Percentiles rank a stretch among this genome's conserved stretches.
phyloP scores from a whole-genome alignment of 345 rosid species.

The Orychophragmus violaceus region DNA sequence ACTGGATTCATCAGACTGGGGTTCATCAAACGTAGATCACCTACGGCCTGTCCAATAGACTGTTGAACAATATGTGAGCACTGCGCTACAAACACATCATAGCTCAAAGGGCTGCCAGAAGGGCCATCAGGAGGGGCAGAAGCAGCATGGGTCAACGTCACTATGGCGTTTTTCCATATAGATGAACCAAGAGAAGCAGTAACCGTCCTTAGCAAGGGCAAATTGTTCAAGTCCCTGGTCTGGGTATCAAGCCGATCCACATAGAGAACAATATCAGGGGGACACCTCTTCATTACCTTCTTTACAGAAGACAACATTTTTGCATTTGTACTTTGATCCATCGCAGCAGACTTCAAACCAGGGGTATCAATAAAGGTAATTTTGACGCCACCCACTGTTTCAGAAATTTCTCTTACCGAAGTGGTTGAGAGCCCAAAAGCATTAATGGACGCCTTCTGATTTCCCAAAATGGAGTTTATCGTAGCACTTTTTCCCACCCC shows the following conservation, averaged over 20 bases:
- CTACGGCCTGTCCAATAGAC: constrained; percentile 86
- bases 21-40: constrained; percentile 85
- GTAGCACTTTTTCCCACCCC: constrained; percentile 98
- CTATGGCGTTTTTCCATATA: constrained; percentile 83
- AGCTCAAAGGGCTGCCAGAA: constrained; percentile 76
- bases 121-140: constrained; percentile 99
- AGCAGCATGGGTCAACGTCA: constrained; percentile 88
- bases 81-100: constrained; percentile 85
- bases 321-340: constrained; percentile 66
- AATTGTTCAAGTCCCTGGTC: constrained; percentile 77
- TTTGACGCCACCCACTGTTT: constrained; percentile 62
- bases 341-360: constrained; percentile 71
- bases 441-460: constrained; percentile 54
- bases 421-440: constrained; percentile 78
- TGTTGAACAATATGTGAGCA: constrained; percentile 93
- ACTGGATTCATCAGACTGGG: constrained; percentile 91
- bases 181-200: constrained; percentile 65
- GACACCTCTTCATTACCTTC: constrained; percentile 54
- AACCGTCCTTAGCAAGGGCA: constrained; percentile 67
- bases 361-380: constrained; percentile 73
- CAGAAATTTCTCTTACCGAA: constrained; percentile 24
- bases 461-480: constrained; percentile 79
- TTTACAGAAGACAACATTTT: constrained; percentile 62
- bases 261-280: constrained; percentile 84
- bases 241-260: constrained; percentile 85